phyloP scores from a whole-genome alignment of 1,284 basidiomycete genomes.

The Crepidotus sp. region DNA sequence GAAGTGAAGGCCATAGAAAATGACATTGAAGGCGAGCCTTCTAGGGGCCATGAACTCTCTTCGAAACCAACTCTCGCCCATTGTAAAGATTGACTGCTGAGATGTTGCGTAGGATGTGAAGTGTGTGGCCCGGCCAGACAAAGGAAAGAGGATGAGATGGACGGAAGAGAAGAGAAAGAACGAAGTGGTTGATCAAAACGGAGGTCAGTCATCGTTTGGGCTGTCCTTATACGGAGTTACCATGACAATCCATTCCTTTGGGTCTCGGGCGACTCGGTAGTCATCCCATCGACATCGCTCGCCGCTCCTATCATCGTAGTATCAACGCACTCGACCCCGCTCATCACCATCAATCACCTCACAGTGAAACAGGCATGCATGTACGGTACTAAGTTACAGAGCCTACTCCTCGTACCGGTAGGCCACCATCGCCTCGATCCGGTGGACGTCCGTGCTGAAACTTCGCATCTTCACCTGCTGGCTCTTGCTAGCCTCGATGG shows the following conservation, averaged over 20 bases:
- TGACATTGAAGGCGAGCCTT: conserved; percentile 61
- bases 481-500: conserved; percentile 92
- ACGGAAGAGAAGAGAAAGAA: conserved; percentile 17
- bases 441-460: conserved; percentile 87
- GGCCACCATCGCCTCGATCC: conserved; percentile 84
- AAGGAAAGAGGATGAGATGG: conserved; percentile 26
- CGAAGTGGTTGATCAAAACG: too few relatives aligned
- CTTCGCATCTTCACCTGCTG: conserved; percentile 90
- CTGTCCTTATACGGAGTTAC: conserved; percentile 1
- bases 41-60: conserved; percentile 56
- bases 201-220: too few relatives aligned
- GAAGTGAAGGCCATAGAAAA: conserved; percentile 71
- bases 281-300: too few relatives aligned
- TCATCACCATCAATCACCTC: conserved; percentile 9
- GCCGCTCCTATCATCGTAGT: too few relatives aligned
- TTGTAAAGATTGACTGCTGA: conserved; percentile 27
- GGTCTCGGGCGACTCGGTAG: conserved; percentile 7
- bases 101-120: conserved; percentile 23
- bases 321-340: not conserved
- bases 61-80: conserved; percentile 62
- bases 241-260: conserved; percentile 12
- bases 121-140: conserved; percentile 46
- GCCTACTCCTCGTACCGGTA: conserved; percentile 62
- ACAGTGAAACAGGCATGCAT: conserved; percentile 2
- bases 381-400: not conserved